These are phyloP conservation scores for Mesembryanthemum crystallinum DNA, from an alignment of 148 eudicot genomes.

Conservation along the genomic window DNA sequence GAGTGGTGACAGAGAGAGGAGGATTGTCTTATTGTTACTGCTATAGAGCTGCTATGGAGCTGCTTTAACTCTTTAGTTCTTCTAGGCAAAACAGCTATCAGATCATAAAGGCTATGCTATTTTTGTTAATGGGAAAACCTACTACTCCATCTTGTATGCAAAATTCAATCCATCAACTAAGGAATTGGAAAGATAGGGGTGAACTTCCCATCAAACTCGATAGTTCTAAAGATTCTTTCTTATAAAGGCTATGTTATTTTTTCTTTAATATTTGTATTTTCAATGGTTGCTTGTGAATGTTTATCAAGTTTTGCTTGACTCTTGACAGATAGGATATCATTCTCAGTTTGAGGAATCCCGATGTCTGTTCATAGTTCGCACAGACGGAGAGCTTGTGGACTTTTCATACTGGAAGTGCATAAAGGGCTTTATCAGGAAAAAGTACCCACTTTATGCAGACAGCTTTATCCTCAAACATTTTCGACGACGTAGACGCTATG, in stretches of 20 bases:
- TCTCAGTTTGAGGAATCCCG: slow-evolving; percentile 74
- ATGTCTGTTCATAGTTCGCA: slow-evolving; percentile 85
- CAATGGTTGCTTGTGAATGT: background rate
- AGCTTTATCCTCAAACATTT: slow-evolving; percentile 84
- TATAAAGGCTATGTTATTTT: background rate
- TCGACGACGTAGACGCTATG: slow-evolving; percentile 46
- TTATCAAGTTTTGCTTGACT: slow-evolving; percentile 29
- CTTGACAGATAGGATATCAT: slow-evolving; percentile 73
- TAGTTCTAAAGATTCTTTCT: background rate
- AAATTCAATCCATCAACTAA: background rate
- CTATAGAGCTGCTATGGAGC: too few relatives aligned
- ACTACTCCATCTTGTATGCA: background rate
- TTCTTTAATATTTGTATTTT: background rate
- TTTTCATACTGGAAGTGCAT: slow-evolving; percentile 96
- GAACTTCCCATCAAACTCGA: background rate
- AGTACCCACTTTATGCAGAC: slow-evolving; percentile 81
- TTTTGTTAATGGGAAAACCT: background rate
- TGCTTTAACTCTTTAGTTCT: too few relatives aligned
- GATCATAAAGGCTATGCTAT: too few relatives aligned
- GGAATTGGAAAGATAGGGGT: background rate
- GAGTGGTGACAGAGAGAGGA: background rate
- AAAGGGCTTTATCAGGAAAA: slow-evolving; percentile 68
- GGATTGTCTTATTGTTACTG: background rate
- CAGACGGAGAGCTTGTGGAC: slow-evolving; percentile 69
- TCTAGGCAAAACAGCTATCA: too few relatives aligned